phyloP scores from a whole-genome alignment of 306 rosid genomes.

The Vachellia collinsii region DNA sequence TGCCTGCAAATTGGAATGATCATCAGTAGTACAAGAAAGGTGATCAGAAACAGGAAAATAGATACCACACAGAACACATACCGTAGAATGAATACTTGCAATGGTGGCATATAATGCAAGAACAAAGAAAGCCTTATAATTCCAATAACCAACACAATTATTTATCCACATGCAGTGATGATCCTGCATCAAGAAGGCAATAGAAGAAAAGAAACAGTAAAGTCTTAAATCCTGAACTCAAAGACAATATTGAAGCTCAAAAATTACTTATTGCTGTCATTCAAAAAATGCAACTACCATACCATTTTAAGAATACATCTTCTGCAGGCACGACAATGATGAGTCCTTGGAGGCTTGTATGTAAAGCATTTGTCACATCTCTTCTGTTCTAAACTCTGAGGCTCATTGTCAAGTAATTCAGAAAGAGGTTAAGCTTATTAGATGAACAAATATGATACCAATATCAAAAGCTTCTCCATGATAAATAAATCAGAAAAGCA shows the following conservation, averaged over 20 bases:
- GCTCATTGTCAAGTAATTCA: not conserved
- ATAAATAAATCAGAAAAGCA: too few species aligned
- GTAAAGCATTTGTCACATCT: slow-evolving; percentile 6
- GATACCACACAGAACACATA: slow-evolving; percentile 38
- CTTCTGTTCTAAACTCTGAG: not conserved
- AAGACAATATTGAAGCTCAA: not conserved
- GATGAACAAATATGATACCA: not conserved
- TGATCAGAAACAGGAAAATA: not conserved
- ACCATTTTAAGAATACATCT: slow-evolving; percentile 98
- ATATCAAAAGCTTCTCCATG: not conserved
- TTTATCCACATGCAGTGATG: slow-evolving; percentile 99
- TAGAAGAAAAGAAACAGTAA: not conserved
- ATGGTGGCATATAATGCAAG: slow-evolving; percentile 77
- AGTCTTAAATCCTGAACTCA: slow-evolving; percentile 37
- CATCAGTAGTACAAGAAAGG: not conserved
- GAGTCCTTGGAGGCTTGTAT: slow-evolving; percentile 96
- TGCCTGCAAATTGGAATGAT: not conserved
- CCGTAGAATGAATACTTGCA: slow-evolving; percentile 89
- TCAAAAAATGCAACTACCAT: slow-evolving; percentile 33
- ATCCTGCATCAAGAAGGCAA: slow-evolving; percentile 47
- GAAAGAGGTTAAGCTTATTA: not conserved
- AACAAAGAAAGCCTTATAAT: slow-evolving; percentile 87
- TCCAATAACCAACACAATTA: slow-evolving; percentile 91
- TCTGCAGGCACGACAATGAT: slow-evolving; percentile 96
- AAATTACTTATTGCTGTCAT: not conserved